These are phyloP conservation scores for Fusarium mundagurra DNA, from an alignment of 2,329 filamentous ascomycete genomes.

Conservation along the genomic window DNA sequence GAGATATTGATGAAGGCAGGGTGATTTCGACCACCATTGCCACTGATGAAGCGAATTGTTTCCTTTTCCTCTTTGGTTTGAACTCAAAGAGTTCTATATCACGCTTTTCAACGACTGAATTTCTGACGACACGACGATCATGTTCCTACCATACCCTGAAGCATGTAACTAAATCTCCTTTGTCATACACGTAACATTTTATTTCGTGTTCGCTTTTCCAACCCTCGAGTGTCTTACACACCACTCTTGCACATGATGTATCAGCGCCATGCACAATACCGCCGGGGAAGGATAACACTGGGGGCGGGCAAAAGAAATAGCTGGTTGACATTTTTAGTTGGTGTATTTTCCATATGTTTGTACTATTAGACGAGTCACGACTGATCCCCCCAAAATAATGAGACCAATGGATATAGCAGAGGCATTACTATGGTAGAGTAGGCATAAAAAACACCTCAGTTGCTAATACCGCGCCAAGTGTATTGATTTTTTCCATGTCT, in stretches of 20 bases:
- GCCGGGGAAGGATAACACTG: not conserved
- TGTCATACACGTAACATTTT: constrained; percentile 10
- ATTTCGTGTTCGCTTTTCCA: not conserved
- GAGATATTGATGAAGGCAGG: not conserved
- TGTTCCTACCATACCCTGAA: constrained; percentile 29
- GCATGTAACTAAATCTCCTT: constrained; percentile 31
- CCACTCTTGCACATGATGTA: constrained; percentile 2
- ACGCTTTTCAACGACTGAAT: constrained; percentile 30
- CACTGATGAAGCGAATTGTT: constrained; percentile 19
- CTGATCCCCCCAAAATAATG: constrained; percentile 28
- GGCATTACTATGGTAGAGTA: constrained; percentile 18
- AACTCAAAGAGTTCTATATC: constrained; percentile 2
- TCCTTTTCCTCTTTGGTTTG: not conserved
- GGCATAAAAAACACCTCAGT: constrained; percentile 16
- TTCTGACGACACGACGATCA: constrained; percentile 40
- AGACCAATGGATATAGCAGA: constrained; percentile 14
- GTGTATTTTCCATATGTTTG: constrained; percentile 6
- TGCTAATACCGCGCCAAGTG: not conserved
- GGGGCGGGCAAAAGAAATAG: not conserved
- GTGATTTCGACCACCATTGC: constrained; percentile 9
- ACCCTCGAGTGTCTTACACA: constrained; percentile 4
- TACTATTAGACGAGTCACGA: constrained; percentile 30
- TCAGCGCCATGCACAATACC: not conserved
- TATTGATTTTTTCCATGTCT: not conserved
- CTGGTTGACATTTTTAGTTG: not conserved